A percentile compares a stretch with the other conserved stretches of the same genome.
phyloP scores from a whole-genome alignment of 2,329 filamentous ascomycete genomes.

The Colletotrichum nymphaeae region DNA sequence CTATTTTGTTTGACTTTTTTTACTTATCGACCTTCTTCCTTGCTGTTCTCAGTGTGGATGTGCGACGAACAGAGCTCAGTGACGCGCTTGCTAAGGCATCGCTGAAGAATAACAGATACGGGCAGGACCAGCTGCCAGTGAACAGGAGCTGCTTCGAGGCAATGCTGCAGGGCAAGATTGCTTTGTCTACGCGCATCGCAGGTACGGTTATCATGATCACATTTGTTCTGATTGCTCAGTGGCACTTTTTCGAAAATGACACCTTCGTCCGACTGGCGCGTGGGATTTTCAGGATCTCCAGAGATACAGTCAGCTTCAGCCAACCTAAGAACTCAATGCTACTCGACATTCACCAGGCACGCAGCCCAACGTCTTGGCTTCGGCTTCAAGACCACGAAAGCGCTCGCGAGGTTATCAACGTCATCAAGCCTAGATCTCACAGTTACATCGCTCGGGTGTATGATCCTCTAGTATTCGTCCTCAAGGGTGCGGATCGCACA shows the following conservation, averaged over 20 bases:
- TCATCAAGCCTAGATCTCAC: slow-evolving; percentile 77
- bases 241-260: slow-evolving; percentile 78
- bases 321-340: slow-evolving; percentile 52
- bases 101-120: slow-evolving; percentile 50
- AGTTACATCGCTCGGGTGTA: slow-evolving; percentile 81
- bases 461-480: slow-evolving; percentile 79
- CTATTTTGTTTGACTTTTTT: slow-evolving; percentile 81
- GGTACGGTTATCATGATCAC: slow-evolving; percentile 79
- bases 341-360: slow-evolving; percentile 76
- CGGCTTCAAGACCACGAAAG: slow-evolving; percentile 83
- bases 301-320: slow-evolving; percentile 40
- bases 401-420: slow-evolving; percentile 79
- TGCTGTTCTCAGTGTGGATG: slow-evolving; percentile 82
- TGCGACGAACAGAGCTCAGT: slow-evolving; percentile 79
- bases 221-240: slow-evolving; percentile 79
- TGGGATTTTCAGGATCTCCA: slow-evolving; percentile 46
- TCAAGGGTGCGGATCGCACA: slow-evolving; percentile 75
- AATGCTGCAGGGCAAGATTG: slow-evolving; percentile 72
- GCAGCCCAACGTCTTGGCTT: slow-evolving; percentile 82
- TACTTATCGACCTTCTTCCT: slow-evolving; percentile 85
- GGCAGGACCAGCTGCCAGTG: slow-evolving; percentile 45
- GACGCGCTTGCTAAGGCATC: slow-evolving; percentile 74
- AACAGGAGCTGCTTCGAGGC: slow-evolving; percentile 67
- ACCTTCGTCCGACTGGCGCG: slow-evolving; percentile 52
- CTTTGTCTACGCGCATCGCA: slow-evolving; percentile 79